Percentiles rank a stretch among this genome's conserved stretches.
Conservation (phyloP, 2,329 filamentous ascomycete genomes). For the Exophiala dermatitidis region DNA sequence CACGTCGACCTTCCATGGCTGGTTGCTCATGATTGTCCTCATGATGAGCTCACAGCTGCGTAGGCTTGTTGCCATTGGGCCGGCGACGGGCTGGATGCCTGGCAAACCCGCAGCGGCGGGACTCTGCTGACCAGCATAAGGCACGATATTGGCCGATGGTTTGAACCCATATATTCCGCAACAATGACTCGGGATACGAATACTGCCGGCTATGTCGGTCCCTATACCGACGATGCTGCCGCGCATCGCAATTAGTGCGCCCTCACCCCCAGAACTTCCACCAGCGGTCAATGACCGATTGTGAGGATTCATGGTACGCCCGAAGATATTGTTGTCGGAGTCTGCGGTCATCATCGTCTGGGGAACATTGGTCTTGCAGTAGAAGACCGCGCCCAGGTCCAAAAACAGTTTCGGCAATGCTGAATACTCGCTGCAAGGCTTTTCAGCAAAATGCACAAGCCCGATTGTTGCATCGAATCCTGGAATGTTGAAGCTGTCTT, state of each 20-base stretch:
- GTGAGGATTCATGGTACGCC: conserved; percentile 56
- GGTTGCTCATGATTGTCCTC: conserved; percentile 32
- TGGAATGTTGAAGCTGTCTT: conserved; percentile 27
- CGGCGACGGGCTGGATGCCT: conserved; percentile 43
- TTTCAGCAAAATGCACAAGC: conserved; percentile 20
- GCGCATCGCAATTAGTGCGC: conserved; percentile 50
- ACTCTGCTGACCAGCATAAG: conserved; percentile 40
- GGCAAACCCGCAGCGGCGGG: conserved; percentile 16
- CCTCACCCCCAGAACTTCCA: conserved; percentile 60
- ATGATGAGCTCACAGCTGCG: conserved; percentile 42
- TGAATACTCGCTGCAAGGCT: conserved; percentile 23
- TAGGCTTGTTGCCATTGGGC: conserved; percentile 35
- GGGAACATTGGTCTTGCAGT: conserved; percentile 48
- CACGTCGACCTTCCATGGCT: conserved; percentile 39
- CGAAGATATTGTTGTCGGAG: conserved; percentile 50
- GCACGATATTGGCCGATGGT: conserved; percentile 41
- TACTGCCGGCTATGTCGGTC: conserved; percentile 50
- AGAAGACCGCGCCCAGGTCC: conserved; percentile 43
- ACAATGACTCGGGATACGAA: conserved; percentile 43
- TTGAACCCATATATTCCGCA: conserved; percentile 46
- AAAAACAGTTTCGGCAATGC: conserved; percentile 25
- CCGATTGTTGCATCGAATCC: conserved; percentile 29
- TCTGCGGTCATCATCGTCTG: conserved; percentile 43
- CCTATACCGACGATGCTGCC: conserved; percentile 55
- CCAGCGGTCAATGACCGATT: conserved; percentile 55